Percentiles rank a stretch among this genome's conserved stretches.
Conservation (phyloP, 2,329 filamentous ascomycete species). For the Claviceps digitariae region DNA sequence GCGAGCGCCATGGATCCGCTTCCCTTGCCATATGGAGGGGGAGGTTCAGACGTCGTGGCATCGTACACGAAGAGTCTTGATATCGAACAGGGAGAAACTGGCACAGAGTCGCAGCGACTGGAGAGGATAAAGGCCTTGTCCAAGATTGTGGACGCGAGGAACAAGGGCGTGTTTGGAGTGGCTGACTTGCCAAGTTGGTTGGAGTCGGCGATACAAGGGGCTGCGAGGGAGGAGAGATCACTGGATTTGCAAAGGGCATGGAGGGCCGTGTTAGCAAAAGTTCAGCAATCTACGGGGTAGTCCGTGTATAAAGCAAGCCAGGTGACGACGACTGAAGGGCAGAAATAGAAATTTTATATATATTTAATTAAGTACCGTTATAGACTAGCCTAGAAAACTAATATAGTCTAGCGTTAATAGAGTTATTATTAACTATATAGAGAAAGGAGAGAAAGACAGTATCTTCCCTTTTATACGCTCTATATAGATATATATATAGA, state of each 20-base stretch:
- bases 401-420: too few relatives aligned
- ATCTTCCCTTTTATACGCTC: too few relatives aligned
- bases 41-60: slow-evolving; percentile 12
- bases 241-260: slow-evolving; percentile 31
- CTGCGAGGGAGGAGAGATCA: slow-evolving; percentile 28
- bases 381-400: too few relatives aligned
- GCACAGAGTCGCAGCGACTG: slow-evolving; percentile 38
- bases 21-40: slow-evolving; percentile 7
- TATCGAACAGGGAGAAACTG: slow-evolving; percentile 29
- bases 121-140: slow-evolving; percentile 32
- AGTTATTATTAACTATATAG: too few relatives aligned
- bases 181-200: slow-evolving; percentile 16
- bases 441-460: too few relatives aligned
- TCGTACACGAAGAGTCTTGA: slow-evolving; percentile 35
- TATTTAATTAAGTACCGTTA: too few relatives aligned
- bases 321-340: too few relatives aligned
- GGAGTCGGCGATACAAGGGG: slow-evolving; percentile 18
- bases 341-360: too few relatives aligned
- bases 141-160: slow-evolving; percentile 27
- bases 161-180: slow-evolving; percentile 28
- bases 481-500: too few relatives aligned
- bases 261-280: slow-evolving; percentile 21
- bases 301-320: not conserved
- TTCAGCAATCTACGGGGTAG: slow-evolving; percentile 8
- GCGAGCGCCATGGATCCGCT: slow-evolving; percentile 10